phyloP scores from a whole-genome alignment of 106 monocot genomes.

The Dendrobium nobile region DNA sequence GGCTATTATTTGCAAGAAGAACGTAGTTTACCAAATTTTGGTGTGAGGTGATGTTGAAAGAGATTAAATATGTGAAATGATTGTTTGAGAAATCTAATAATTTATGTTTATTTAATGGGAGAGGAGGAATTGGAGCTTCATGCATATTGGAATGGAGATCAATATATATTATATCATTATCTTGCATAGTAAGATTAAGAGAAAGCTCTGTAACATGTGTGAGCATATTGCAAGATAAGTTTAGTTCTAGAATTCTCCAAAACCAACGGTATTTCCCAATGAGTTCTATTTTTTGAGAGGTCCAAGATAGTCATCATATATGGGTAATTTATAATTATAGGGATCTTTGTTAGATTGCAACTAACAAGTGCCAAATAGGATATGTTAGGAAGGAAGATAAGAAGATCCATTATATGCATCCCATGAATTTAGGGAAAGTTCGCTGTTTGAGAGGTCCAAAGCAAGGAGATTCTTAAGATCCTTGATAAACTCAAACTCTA shows the following conservation, averaged over 20 bases:
- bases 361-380: conserved; percentile 1
- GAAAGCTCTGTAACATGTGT: conserved; percentile 26
- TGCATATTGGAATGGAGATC: too few relatives aligned
- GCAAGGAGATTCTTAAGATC: conserved; percentile 28
- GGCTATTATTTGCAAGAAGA: too few relatives aligned
- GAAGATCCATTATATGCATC: too few relatives aligned
- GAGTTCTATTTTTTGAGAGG: conserved; percentile 49
- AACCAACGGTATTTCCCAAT: conserved; percentile 59
- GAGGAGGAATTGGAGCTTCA: too few relatives aligned
- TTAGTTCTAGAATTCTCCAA: conserved; percentile 29
- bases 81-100: too few relatives aligned
- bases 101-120: too few relatives aligned
- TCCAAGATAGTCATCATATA: conserved; percentile 19
- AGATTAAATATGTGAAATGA: too few relatives aligned
- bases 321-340: conserved; percentile 32
- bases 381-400: conserved; percentile 10
- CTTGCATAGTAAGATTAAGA: background rate
- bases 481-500: conserved; percentile 15
- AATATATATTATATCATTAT: too few relatives aligned
- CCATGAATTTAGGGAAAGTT: conserved; percentile 29
- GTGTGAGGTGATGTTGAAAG: too few relatives aligned
- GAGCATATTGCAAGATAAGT: conserved; percentile 55
- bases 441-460: conserved; percentile 37
- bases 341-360: conserved; percentile 42
- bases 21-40: too few relatives aligned